Base-by-base conservation (phyloP, 2,329 filamentous ascomycete species). In the Falciphora oryzae region DNA sequence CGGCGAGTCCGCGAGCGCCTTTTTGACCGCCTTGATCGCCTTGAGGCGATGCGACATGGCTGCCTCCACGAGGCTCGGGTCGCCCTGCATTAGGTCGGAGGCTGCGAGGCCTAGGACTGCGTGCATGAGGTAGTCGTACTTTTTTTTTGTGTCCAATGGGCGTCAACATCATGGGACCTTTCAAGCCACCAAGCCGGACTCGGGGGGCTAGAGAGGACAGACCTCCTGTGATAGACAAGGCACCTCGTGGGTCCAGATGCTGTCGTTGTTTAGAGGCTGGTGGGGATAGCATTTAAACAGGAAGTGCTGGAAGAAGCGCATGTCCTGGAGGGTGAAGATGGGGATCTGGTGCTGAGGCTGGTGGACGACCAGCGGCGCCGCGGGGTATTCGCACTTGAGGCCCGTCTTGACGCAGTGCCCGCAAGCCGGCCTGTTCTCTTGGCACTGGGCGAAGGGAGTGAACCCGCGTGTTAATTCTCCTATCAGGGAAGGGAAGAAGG, bases 261-360 rank as follows among this genome's bases (percentile, higher is more conserved):
- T 78, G 67, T 90, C 86, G 66, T 87, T 86, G 57, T 85, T 87
- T 25, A 89, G 75, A 0, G 88, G 87, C 29, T 89, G 80, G 72
- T 87, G 83, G 2, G 88, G 88, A 70, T 85, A 86, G 68, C 85
- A 87, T 50, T 81, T 78, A 32, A 83, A 75, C 22, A 89, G 75
- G 68, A 89, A 89, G 72, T 89, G 85, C 71, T 89, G 87, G 69
- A 89, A 89, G 72, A 89, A 83, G 53, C 86, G 83, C 86, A 90
- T 88, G 69, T 89, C 87, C 62, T 85, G 82, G 65, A 87, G 69
- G 63, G 79, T 85, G 71, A 88, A 87, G 0, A 86, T 73, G 3
- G 83, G 84, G n/a, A 85, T 79, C 67, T 84, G 83, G 67, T 82
- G 76, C 67, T 83, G 81, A n/a, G 83, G 83, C 81, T 84, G 82